phyloP scores from a whole-genome alignment of 192 early-diverging fungal species.

The Thoreauomyces humboldtii region DNA sequence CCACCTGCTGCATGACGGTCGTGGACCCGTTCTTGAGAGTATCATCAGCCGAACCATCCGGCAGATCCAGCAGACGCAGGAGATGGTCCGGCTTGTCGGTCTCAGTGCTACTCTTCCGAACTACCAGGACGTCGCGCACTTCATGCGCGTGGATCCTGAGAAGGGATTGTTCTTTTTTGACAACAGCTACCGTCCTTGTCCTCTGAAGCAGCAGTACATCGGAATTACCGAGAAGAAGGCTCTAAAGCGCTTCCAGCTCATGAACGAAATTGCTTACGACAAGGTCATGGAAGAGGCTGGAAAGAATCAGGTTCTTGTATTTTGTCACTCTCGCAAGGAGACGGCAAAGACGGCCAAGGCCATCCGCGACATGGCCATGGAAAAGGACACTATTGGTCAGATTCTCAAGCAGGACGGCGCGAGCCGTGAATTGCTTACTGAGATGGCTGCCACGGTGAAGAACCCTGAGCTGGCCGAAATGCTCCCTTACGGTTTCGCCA shows the following conservation, averaged over 20 bases:
- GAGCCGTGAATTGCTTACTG: constrained; percentile 78
- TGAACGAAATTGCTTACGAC: constrained; percentile 97
- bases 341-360: constrained; percentile 93
- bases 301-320: constrained; percentile 86
- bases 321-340: constrained; percentile 97
- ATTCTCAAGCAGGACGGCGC: constrained; percentile 82
- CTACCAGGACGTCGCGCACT: constrained; percentile 91
- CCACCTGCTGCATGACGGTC: constrained; percentile 94
- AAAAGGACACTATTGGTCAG: constrained; percentile 77
- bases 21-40: constrained; percentile 93
- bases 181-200: constrained; percentile 87
- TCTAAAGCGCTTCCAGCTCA: constrained; percentile 85
- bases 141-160: constrained; percentile 81
- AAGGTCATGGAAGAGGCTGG: constrained; percentile 84
- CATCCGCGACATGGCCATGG: constrained; percentile 88
- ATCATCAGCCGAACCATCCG: constrained; percentile 86
- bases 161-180: constrained; percentile 92
- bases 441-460: constrained; percentile 74
- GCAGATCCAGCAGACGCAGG: constrained; percentile 85
- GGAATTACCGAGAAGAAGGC: constrained; percentile 97
- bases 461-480: constrained; percentile 86
- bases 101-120: constrained; percentile 94
- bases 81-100: constrained; percentile 85
- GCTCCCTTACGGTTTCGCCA: constrained; percentile 91
- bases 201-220: constrained; percentile 93